phyloP scores from a whole-genome alignment of 148 eudicot genomes.

The Talinum fruticosum region DNA sequence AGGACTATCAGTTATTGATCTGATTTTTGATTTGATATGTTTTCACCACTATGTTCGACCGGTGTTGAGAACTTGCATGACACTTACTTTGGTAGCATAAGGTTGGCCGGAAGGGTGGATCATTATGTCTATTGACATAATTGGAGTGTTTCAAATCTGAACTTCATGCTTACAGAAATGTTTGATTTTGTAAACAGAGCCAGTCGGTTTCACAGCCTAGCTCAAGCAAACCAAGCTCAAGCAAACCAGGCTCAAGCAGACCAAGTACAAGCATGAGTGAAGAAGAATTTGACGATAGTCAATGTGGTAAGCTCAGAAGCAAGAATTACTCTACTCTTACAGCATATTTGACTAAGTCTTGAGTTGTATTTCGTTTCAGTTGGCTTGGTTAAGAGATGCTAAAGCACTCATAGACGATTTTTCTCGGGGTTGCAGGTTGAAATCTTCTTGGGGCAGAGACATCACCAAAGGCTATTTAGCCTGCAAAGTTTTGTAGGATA shows the following conservation, averaged over 20 bases:
- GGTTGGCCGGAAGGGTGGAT: too few relatives aligned
- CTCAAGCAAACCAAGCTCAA: conserved; percentile 27
- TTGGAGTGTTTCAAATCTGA: background rate
- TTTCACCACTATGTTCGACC: too few relatives aligned
- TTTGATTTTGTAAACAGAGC: conserved; percentile 17
- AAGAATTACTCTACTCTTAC: background rate
- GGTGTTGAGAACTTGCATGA: too few relatives aligned
- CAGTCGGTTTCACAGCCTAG: conserved; percentile 25
- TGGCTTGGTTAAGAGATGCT: background rate
- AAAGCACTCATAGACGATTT: background rate
- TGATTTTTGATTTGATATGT: too few relatives aligned
- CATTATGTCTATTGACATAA: too few relatives aligned
- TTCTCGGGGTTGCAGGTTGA: conserved; percentile 19
- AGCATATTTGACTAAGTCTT: background rate
- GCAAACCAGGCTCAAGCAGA: conserved; percentile 31
- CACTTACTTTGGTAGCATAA: too few relatives aligned
- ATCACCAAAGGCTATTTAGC: conserved; percentile 9
- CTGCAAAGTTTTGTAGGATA: conserved; percentile 32
- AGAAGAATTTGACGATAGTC: conserved; percentile 12
- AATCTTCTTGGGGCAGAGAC: background rate
- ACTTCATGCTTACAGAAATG: background rate
- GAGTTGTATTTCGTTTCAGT: background rate
- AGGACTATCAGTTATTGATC: too few relatives aligned
- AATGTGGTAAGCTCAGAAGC: conserved; percentile 13
- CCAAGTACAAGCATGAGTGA: conserved; percentile 28